Base-by-base conservation (phyloP, 192 early-diverging fungal species). In the Coemansia sp. region DNA sequence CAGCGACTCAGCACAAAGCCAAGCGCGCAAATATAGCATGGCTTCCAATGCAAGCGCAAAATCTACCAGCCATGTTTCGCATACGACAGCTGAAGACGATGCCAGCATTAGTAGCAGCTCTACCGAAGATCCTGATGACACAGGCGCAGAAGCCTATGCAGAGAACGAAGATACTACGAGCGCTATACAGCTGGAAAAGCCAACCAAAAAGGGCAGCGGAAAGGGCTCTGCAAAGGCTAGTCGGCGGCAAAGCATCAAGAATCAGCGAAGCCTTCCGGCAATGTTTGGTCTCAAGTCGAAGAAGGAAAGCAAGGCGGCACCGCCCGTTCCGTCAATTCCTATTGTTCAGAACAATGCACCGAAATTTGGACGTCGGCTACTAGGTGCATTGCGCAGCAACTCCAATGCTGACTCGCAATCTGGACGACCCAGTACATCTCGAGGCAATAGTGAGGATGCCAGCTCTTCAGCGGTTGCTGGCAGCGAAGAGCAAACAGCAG, bases 221-320 rank as follows among this genome's bases (percentile, higher is more conserved):
- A 69, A 65, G 59, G 60, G 66, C 39, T 19, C 43, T 12, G 73
- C 63, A 46, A 70, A 65, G 59, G 55, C 62, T 19, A 63, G 18
- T 35, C 63, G 73, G 55, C 63, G 73, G 31, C 73, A 77, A 63
- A 77, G 73, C 44, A 62, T 77, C 63, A 77, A 77, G 30, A 77
- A 55, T 42, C 73, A 77, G 49, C 73, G 73, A 28, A 77, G 73
- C 40, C 59, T 77, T 10, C 73, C 73, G 7, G 73, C 73, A 7
- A 77, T 77, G 67, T 70, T 77, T 67, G 73, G 73, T 11, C 41
- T 55, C 14, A 69, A 69, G 45, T n/a, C 63, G 3, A 66, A 60
- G 49, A 23, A 18, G 37, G 73, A 77, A 19, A 45, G 13, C 51
- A 66, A 63, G 53, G 37, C 44, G 2, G 44, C 59, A 10, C 73